Evolutionary conservation across 106 monocot species (phyloP).

Genomic region (Platanthera guangdongensis): DNA sequence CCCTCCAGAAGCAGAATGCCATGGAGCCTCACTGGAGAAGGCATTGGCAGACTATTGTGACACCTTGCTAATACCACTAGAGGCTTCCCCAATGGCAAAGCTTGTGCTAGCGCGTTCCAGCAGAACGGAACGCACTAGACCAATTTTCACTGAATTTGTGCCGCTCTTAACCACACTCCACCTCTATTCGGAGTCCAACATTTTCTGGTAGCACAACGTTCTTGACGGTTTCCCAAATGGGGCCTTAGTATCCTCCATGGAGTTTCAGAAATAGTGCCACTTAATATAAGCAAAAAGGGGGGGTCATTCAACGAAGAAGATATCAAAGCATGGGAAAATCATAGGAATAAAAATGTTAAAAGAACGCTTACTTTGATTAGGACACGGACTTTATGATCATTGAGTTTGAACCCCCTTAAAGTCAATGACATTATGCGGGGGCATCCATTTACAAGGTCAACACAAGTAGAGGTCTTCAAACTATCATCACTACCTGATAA

Average conservation of each 20-base stretch:
- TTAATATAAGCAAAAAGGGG: neutral
- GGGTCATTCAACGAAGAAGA: neutral
- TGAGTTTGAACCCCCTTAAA: constrained; percentile 47
- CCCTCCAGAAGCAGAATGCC: too few relatives aligned
- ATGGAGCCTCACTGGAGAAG: too few relatives aligned
- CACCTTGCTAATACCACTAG: too few relatives aligned
- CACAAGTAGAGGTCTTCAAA: constrained; percentile 42
- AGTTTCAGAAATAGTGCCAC: neutral
- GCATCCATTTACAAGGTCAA: constrained; percentile 46
- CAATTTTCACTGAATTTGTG: too few relatives aligned
- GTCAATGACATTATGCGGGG: constrained; percentile 41
- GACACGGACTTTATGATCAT: constrained; percentile 38
- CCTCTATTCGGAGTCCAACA: too few relatives aligned
- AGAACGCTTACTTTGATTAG: constrained; percentile 44
- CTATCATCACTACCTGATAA: constrained; percentile 60
- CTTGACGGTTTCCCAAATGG: too few relatives aligned
- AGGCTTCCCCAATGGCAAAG: too few relatives aligned
- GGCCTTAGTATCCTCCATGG: neutral
- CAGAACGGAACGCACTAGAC: too few relatives aligned
- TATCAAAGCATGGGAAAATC: neutral
- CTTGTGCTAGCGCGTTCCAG: too few relatives aligned
- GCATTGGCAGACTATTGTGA: too few relatives aligned
- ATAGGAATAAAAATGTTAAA: neutral
- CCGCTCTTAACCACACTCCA: too few relatives aligned
- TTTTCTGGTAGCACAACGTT: too few relatives aligned